Percentiles rank a stretch among this genome's conserved stretches.
phyloP scores from a whole-genome alignment of 140 eudicot species.

The Anethum foeniculum region DNA sequence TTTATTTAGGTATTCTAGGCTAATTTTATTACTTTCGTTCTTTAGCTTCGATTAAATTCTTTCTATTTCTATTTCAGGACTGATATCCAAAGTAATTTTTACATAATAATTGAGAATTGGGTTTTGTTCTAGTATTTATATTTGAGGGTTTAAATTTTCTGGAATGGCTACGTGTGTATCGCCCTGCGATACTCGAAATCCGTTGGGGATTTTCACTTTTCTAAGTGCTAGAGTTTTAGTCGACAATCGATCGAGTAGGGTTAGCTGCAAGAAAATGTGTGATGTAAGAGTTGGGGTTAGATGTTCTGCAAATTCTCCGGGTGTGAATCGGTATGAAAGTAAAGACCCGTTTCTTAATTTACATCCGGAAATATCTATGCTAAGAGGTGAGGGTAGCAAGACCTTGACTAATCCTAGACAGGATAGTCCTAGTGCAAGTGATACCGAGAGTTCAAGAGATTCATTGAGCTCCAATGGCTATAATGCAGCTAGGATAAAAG shows the following conservation, averaged over 20 bases:
- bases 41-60: not conserved
- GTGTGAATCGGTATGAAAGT: conserved; percentile 37
- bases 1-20: no score
- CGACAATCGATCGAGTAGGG: conserved; percentile 18
- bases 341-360: conserved; percentile 59
- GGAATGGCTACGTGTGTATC: conserved; percentile 54
- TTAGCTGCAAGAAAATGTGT: conserved; percentile 31
- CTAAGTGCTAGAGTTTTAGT: conserved; percentile 37
- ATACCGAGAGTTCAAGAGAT: conserved; percentile 50
- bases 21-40: not conserved
- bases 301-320: conserved; percentile 54
- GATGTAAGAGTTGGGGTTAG: conserved; percentile 42
- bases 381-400: conserved; percentile 52
- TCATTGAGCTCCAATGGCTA: conserved; percentile 24
- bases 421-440: conserved; percentile 39
- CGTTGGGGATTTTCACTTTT: conserved; percentile 38
- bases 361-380: conserved; percentile 72
- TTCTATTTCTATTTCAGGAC: not conserved
- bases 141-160: conserved; percentile 13
- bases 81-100: not conserved
- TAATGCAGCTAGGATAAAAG: conserved; percentile 90
- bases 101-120: not conserved
- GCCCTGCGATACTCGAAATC: conserved; percentile 40
- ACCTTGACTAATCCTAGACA: conserved; percentile 33
- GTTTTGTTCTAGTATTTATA: not conserved